Base-by-base conservation (phyloP, 2,329 filamentous ascomycete genomes). In the Beauveria medogensis region DNA sequence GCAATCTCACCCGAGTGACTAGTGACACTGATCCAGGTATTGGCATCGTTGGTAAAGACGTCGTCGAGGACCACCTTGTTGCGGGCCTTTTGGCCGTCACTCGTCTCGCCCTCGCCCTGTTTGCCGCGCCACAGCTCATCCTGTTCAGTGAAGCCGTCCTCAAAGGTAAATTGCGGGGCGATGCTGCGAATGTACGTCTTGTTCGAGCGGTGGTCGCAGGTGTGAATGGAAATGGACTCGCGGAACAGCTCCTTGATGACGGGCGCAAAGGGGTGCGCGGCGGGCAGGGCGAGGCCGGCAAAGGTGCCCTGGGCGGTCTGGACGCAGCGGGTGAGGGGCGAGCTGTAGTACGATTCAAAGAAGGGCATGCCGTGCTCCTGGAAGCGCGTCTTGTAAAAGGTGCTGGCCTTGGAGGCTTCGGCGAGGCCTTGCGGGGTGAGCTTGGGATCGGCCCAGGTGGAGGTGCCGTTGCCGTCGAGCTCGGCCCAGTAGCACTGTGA, bases 201-300 rank as follows among this genome's bases (percentile, higher is more conserved):
- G 65, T 73, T 80, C 24, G 80, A 81, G 10, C 87, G 78, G 34
- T 82, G 78, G 71, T 90, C 85, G 69, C 88, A 91, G 0, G 86
- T 89, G 68, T 89, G 87, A 47, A 85, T 82, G 59, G 81, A 84
- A 60, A 90, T 82, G 2, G 82, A 81, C 71, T 90, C 88, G 34
- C 87, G 79, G 64, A 90, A 75, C 41, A 80, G 69, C 66, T 90
- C 87, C 71, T 88, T 89, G 63, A 90, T 73, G 1, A 76, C 74
- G 0, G 86, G 87, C 2, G 71, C 70, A 65, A 88, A 89, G 0
- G 78, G 80, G 12, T 70, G 70, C 3, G 75, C 69, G 8, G 69
- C 68, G 1, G 84, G 83, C 2, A 88, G 68, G 2, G 74, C 66
- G 2, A 90, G 75, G 12, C 73, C 76, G 2, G 69, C 69, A 67